phyloP scores from a whole-genome alignment of 2,329 filamentous ascomycete genomes.

The Penicillium sp. region DNA sequence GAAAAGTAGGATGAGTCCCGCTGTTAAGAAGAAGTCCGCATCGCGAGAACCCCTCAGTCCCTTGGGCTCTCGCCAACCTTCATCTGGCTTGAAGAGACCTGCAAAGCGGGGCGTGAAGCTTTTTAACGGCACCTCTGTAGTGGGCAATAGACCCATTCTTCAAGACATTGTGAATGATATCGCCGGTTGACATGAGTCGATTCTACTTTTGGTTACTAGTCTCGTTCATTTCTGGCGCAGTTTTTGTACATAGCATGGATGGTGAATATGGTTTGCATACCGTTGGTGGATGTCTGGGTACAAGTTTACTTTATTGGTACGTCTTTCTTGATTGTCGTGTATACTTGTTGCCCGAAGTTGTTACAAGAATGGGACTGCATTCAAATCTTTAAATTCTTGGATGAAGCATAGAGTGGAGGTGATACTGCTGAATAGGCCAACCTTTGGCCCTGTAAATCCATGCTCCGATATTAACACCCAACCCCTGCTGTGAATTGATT shows the following conservation, averaged over 20 bases:
- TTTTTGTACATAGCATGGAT: constrained; percentile 7
- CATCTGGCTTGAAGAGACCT: constrained; percentile 55
- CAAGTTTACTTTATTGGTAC: neutral
- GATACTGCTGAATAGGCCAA: neutral
- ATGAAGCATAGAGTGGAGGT: neutral
- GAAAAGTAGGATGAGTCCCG: constrained; percentile 37
- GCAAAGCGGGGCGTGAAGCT: constrained; percentile 66
- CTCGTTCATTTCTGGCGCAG: neutral
- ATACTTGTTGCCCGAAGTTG: neutral
- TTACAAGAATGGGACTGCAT: neutral
- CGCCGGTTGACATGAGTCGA: constrained; percentile 31
- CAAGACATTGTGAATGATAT: constrained; percentile 78
- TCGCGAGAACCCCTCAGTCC: constrained; percentile 41
- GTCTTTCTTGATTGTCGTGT: neutral
- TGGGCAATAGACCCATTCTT: constrained; percentile 72
- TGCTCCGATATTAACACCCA: neutral
- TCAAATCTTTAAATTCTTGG: neutral
- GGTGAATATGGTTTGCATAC: neutral
- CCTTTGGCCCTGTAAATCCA: neutral
- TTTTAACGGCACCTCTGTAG: constrained; percentile 57
- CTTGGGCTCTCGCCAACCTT: constrained; percentile 35
- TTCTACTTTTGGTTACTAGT: neutral
- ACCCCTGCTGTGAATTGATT: neutral
- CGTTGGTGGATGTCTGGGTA: neutral
- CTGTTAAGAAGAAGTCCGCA: constrained; percentile 29